Percentiles rank a stretch among this genome's conserved stretches.
phyloP scores from a whole-genome alignment of 2,329 filamentous ascomycete genomes.

The Colletotrichum chrysophilum region DNA sequence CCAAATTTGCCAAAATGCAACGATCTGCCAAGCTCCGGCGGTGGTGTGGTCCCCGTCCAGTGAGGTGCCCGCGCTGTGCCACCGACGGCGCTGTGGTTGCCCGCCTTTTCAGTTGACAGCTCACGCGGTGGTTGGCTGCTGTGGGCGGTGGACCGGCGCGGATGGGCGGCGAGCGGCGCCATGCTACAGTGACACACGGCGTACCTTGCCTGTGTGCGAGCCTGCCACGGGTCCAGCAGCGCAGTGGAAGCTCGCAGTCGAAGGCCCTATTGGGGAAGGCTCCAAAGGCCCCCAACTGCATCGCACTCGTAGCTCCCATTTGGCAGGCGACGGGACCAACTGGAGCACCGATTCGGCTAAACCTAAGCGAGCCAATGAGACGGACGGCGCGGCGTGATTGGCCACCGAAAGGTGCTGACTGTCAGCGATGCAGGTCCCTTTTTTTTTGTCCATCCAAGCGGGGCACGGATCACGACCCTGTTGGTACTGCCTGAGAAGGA shows the following conservation, averaged over 20 bases:
- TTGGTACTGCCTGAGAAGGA: not conserved
- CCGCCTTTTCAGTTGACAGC: not conserved
- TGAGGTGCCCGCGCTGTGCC: not conserved
- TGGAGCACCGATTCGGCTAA: not conserved
- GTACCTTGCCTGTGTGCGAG: not conserved
- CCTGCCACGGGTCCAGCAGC: not conserved
- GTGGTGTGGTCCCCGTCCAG: not conserved
- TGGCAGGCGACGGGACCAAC: not conserved
- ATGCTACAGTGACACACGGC: not conserved
- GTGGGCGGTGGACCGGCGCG: not conserved
- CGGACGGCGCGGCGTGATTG: not conserved
- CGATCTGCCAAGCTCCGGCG: not conserved
- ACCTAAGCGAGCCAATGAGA: conserved; percentile 14
- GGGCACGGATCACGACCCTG: not conserved
- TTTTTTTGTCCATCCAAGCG: not conserved
- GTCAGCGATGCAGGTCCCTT: not conserved
- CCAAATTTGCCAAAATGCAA: conserved; percentile 7
- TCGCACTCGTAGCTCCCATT: not conserved
- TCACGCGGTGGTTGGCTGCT: not conserved
- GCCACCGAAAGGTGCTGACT: not conserved
- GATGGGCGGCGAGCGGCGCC: not conserved
- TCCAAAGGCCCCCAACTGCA: not conserved
- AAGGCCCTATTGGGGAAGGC: not conserved
- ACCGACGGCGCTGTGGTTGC: not conserved
- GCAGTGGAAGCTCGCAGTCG: not conserved